Base-by-base conservation (phyloP, 352 stramenopile species). In the Globisporangium ultimum region DNA sequence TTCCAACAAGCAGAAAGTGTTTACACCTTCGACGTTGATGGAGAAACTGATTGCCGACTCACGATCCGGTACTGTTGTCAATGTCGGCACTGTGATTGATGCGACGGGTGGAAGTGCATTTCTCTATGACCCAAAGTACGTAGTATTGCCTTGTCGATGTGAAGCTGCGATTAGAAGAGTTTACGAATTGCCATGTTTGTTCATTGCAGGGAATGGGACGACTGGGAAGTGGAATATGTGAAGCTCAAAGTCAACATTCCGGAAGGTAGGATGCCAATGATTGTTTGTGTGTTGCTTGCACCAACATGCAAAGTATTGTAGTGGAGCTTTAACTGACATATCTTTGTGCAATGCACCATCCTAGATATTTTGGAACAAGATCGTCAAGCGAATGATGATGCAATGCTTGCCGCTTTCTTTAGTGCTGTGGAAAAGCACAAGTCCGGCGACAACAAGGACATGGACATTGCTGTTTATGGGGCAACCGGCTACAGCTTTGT, bases 201-300 rank as follows among this genome's bases (percentile, higher is more conserved):
- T 61, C 21, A 32, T 47, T 52, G 21, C 42, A 95, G 86, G 53
- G 86, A 95, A 66, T 95, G 86, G 86, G 77, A 92, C 22, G 86
- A 95, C 56, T 95, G 86, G 86, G 86, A 95, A 48, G 86, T 95
- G 1, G 65, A 89, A 42, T 95, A 87, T 53, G 70, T 88, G 36
- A 93, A 95, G 60, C 70, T 95, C 40, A 61, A 51, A 3, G 60
- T 77, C 8, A 58, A 67, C 28, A 67, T 68, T 14, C 52, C 70
- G 2, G 74, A 80, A 71, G 74, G 74, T 87, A 55, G 36, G 24
- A 15, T 10, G 4, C 6, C 49, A 41, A 9, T 58, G 24, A 41
- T 53, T 17, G 38, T 10, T 1, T 18, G 36, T 10, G 41, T 47
- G 21, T 48, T 51, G 17, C 1, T 49, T 61, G 17, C 20, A 13